Percentiles rank a stretch among this genome's conserved stretches.
phyloP scores from a whole-genome alignment of 2,329 filamentous ascomycete genomes.

The Phyllosticta ampelicida region DNA sequence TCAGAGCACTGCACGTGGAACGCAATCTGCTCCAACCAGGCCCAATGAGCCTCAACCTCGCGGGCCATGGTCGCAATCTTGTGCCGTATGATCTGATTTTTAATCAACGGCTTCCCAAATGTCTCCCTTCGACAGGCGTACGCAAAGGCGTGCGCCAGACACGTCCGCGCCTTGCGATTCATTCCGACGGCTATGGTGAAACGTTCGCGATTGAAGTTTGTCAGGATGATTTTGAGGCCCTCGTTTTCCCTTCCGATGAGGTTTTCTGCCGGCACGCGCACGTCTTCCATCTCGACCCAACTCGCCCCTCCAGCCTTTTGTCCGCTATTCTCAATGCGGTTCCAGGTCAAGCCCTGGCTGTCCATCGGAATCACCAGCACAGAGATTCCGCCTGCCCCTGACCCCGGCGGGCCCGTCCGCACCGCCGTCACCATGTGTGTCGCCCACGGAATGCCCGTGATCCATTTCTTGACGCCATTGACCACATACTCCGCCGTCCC shows the following conservation, averaged over 20 bases:
- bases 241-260: constrained; percentile 44
- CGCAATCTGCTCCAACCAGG: constrained; percentile 51
- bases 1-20: constrained; percentile 41
- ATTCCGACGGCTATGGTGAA: constrained; percentile 47
- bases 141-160: constrained; percentile 41
- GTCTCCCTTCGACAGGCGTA: constrained; percentile 45
- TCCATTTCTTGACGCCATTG: constrained; percentile 60
- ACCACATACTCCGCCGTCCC: constrained; percentile 59
- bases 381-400: constrained; percentile 41
- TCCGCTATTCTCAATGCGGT: constrained; percentile 53
- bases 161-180: constrained; percentile 48
- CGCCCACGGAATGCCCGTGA: constrained; percentile 51
- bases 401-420: constrained; percentile 45
- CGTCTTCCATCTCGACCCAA: constrained; percentile 46
- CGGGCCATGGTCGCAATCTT: constrained; percentile 51
- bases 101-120: constrained; percentile 48
- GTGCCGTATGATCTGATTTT: constrained; percentile 48
- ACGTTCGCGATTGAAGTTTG: constrained; percentile 43
- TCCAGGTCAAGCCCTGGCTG: constrained; percentile 39
- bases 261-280: constrained; percentile 43
- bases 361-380: constrained; percentile 47
- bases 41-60: constrained; percentile 50
- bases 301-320: constrained; percentile 54
- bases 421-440: constrained; percentile 53
- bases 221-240: constrained; percentile 50